These are phyloP conservation scores for Aspergillus puulaauensis DNA, from an alignment of 2,329 filamentous ascomycete genomes.

Conservation along the genomic window DNA sequence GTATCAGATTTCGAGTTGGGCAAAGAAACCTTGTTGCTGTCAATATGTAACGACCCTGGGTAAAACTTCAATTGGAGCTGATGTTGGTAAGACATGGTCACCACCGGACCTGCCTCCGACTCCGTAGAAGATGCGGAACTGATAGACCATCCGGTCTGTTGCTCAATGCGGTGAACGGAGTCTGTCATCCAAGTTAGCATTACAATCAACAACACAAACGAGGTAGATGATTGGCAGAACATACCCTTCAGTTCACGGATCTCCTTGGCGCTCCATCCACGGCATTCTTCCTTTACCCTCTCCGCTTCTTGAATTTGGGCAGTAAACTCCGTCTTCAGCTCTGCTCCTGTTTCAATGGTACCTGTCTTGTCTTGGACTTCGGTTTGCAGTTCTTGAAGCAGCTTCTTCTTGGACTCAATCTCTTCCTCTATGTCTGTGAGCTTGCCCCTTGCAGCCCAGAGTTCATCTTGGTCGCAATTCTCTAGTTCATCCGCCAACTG, in stretches of 20 bases:
- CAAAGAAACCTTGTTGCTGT: constrained; percentile 21
- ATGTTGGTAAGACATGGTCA: constrained; percentile 44
- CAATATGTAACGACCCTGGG: constrained; percentile 36
- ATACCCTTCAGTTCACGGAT: constrained; percentile 75
- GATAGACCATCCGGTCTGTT: constrained; percentile 47
- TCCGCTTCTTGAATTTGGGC: constrained; percentile 81
- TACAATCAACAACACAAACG: background rate
- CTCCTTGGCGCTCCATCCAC: constrained; percentile 83
- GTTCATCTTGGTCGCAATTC: constrained; percentile 72
- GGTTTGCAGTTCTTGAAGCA: constrained; percentile 65
- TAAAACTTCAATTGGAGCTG: constrained; percentile 45
- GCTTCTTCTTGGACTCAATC: constrained; percentile 66
- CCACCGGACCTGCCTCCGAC: constrained; percentile 29
- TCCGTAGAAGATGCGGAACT: constrained; percentile 33
- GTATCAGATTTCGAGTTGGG: constrained; percentile 23
- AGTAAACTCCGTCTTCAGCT: constrained; percentile 67
- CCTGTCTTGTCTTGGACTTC: constrained; percentile 68
- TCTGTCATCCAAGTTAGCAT: constrained; percentile 19
- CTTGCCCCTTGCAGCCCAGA: constrained; percentile 70
- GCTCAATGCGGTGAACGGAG: constrained; percentile 41
- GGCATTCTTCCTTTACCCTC: constrained; percentile 78
- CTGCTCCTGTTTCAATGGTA: constrained; percentile 60
- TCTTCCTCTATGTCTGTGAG: constrained; percentile 65
- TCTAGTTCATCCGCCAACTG: constrained; percentile 63
- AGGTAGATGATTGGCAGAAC: constrained; percentile 17